phyloP scores from a whole-genome alignment of 2,329 filamentous ascomycete species.

The Pseudopyricularia cyperi region DNA sequence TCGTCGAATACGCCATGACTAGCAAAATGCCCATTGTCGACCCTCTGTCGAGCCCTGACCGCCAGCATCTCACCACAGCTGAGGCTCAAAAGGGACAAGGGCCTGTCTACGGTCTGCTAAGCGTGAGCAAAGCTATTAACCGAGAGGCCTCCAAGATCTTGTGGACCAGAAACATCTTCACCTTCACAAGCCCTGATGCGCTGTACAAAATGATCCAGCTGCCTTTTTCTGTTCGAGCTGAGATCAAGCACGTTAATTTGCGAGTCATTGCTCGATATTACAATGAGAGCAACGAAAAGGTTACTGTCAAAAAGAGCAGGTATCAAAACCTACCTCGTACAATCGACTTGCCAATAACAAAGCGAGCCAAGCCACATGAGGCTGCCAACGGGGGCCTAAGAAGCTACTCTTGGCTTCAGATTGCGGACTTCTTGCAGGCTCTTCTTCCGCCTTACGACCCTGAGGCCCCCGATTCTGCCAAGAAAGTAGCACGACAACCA shows the following conservation, averaged over 20 bases:
- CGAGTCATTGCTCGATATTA: constrained; percentile 43
- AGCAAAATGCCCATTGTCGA: constrained; percentile 38
- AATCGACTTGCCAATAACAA: constrained; percentile 26
- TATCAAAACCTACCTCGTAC: constrained; percentile 28
- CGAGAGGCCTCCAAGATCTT: constrained; percentile 34
- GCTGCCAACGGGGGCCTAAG: constrained; percentile 38
- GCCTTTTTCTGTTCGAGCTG: constrained; percentile 24
- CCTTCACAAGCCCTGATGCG: constrained; percentile 38
- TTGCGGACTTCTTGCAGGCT: constrained; percentile 37
- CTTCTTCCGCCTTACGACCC: constrained; percentile 38
- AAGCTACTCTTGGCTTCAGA: constrained; percentile 40
- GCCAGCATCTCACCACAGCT: constrained; percentile 26
- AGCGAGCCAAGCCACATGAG: constrained; percentile 28
- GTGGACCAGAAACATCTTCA: constrained; percentile 38
- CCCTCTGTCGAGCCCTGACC: constrained; percentile 30
- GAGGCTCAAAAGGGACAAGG: constrained; percentile 32
- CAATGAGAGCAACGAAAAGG: constrained; percentile 31
- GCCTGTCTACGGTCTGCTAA: constrained; percentile 36
- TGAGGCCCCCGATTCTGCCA: constrained; percentile 17
- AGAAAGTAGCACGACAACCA: constrained; percentile 7
- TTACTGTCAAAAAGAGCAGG: constrained; percentile 27
- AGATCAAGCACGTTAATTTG: constrained; percentile 32
- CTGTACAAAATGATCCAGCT: constrained; percentile 36
- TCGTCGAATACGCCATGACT: constrained; percentile 37
- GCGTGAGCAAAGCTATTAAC: constrained; percentile 35